Percentiles rank a stretch among this genome's conserved stretches.
These are phyloP conservation scores for Achlya hypogyna DNA, from an alignment of 352 stramenopile genomes.

Conservation along the genomic window DNA sequence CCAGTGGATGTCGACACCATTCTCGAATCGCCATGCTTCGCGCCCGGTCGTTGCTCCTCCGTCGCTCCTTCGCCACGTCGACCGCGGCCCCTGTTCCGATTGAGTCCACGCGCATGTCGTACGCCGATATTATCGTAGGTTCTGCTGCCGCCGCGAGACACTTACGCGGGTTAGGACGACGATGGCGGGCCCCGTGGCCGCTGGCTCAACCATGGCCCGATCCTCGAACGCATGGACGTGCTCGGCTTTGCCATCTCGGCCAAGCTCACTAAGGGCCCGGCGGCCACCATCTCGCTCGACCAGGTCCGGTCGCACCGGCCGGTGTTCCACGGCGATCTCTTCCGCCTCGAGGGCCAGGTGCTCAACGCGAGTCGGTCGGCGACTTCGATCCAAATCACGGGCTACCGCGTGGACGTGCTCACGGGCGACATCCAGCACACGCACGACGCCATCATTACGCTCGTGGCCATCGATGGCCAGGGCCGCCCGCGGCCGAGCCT, in stretches of 20 bases:
- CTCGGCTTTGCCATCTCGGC: constrained; percentile 36
- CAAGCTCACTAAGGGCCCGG: constrained; percentile 29
- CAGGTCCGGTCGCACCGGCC: constrained; percentile 45
- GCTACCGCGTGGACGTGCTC: constrained; percentile 37
- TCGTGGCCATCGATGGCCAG: constrained; percentile 52
- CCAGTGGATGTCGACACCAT: background rate
- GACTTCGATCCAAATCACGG: constrained; percentile 52
- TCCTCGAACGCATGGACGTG: constrained; percentile 47
- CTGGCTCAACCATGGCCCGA: constrained; percentile 39
- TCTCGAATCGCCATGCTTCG: background rate
- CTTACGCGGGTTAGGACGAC: constrained; percentile 23
- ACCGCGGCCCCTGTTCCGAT: background rate
- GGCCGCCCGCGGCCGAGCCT: constrained; percentile 31
- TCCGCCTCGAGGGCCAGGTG: constrained; percentile 40
- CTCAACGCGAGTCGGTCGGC: constrained; percentile 41
- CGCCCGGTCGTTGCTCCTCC: background rate
- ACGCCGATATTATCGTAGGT: constrained; percentile 50
- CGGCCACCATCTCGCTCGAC: constrained; percentile 48
- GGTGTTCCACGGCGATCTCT: constrained; percentile 44
- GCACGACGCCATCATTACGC: constrained; percentile 49
- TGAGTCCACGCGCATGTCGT: constrained; percentile 32
- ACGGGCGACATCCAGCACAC: constrained; percentile 39
- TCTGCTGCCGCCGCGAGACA: background rate
- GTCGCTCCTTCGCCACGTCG: background rate
- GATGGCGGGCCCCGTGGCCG: constrained; percentile 38